Conservation (phyloP, 2,329 filamentous ascomycete species). For the Aspergillus glaucus region DNA sequence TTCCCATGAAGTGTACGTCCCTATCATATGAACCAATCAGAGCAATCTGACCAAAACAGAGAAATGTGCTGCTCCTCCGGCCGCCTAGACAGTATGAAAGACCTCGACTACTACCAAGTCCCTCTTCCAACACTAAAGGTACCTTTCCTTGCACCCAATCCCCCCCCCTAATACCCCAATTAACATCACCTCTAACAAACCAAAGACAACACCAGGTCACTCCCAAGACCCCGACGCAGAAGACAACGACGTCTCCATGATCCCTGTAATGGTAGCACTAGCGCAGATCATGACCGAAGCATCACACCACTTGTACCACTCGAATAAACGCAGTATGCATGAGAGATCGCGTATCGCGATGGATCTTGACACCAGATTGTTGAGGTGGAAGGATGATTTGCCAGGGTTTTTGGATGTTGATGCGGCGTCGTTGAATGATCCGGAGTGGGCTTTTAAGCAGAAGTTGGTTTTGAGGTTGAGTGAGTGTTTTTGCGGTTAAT, state of each 20-base stretch:
- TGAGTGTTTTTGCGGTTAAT: conserved; percentile 1
- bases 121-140: conserved; percentile 14
- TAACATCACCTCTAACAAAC: no score
- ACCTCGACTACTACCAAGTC: conserved; percentile 20
- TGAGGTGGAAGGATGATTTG: conserved; percentile 16
- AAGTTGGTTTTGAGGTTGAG: conserved; percentile 24
- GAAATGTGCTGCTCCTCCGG: conserved; percentile 27
- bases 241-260: conserved; percentile 18
- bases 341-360: conserved; percentile 19
- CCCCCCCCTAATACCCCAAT: no score
- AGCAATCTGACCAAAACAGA: conserved; percentile 8
- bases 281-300: conserved; percentile 21
- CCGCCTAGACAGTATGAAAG: conserved; percentile 23
- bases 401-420: conserved; percentile 16
- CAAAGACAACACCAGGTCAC: conserved; percentile 2
- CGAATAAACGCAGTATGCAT: conserved; percentile 9
- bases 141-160: no score
- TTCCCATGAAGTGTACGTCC: conserved; percentile 15
- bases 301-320: conserved; percentile 22
- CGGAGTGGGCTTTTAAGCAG: conserved; percentile 25
- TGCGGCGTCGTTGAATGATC: conserved; percentile 17
- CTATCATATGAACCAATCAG: background rate
- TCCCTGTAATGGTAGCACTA: conserved; percentile 21
- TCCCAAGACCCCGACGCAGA: conserved; percentile 13
- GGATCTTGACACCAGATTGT: conserved; percentile 13